Percentiles rank a stretch among this genome's conserved stretches.
phyloP scores from a whole-genome alignment of 139 green algal genomes.

The Nannochloris sp. region DNA sequence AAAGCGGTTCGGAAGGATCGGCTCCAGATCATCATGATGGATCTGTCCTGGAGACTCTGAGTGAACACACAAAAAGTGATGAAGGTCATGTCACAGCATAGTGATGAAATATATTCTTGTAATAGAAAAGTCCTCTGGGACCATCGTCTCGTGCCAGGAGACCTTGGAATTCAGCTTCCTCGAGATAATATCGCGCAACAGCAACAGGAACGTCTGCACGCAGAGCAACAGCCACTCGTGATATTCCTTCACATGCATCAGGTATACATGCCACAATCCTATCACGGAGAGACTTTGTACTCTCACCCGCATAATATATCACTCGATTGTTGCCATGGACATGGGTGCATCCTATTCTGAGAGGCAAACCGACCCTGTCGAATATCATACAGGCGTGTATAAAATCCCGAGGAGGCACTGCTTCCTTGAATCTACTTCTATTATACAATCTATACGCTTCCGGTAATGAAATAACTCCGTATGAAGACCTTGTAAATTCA shows the following conservation, averaged over 20 bases:
- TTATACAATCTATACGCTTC: conserved; percentile 97
- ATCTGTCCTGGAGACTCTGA: conserved; percentile 15
- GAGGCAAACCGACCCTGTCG: conserved; percentile 29
- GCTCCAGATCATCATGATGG: conserved; percentile 1
- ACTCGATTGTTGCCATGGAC: conserved; percentile 42
- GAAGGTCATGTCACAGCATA: background rate
- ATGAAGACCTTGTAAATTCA: conserved; percentile 30
- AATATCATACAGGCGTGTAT: conserved; percentile 37
- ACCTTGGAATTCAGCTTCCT: conserved; percentile 61
- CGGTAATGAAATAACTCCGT: conserved; percentile 71
- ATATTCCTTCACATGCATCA: conserved; percentile 35
- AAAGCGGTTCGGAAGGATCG: background rate
- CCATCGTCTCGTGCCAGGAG: conserved; percentile 84
- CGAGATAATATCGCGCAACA: conserved; percentile 76
- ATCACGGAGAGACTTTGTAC: too few species aligned
- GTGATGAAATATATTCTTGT: conserved; percentile 74
- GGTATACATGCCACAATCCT: too few species aligned
- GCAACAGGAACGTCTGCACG: conserved; percentile 43
- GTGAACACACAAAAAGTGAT: too few species aligned
- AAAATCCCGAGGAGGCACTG: conserved; percentile 92
- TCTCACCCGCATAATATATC: too few species aligned
- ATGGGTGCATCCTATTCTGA: conserved; percentile 48
- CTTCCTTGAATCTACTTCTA: conserved; percentile 76
- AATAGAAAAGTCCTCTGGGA: conserved; percentile 77
- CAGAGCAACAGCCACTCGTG: conserved; percentile 40